Evolutionary conservation across 202 grass and related monocot species (phyloP).

Genomic region (Panicum virgatum): DNA sequence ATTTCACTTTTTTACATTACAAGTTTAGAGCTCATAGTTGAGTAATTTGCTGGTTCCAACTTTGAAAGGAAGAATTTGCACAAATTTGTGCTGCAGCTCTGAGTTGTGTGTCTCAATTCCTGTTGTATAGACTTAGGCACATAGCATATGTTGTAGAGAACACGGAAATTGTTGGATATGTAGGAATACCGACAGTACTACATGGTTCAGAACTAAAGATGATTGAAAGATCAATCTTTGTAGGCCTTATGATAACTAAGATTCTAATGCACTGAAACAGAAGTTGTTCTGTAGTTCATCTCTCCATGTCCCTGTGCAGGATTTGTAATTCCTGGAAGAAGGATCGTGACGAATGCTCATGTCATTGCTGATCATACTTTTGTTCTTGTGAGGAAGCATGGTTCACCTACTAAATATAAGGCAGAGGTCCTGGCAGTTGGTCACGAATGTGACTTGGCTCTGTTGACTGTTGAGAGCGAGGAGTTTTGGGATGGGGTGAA

Average conservation of each 20-base stretch:
- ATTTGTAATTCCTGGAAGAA: constrained; percentile 76
- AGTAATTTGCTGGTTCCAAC: background rate
- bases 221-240: background rate
- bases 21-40: background rate
- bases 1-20: background rate
- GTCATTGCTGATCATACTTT: constrained; percentile 96
- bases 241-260: background rate
- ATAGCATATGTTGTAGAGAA: background rate
- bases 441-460: constrained; percentile 91
- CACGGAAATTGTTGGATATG: background rate
- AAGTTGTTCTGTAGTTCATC: constrained; percentile 1
- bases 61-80: background rate
- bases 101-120: background rate
- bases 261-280: constrained; percentile 18
- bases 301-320: constrained; percentile 53
- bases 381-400: constrained; percentile 97
- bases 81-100: background rate
- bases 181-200: background rate
- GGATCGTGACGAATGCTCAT: constrained; percentile 92
- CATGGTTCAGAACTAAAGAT: background rate
- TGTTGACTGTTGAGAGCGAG: constrained; percentile 75
- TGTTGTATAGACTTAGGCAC: background rate
- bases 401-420: constrained; percentile 91
- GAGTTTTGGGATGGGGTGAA: constrained; percentile 99
- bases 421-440: constrained; percentile 88